Base-by-base conservation (phyloP, 148 eudicot species). In the Rhododendron molle region DNA sequence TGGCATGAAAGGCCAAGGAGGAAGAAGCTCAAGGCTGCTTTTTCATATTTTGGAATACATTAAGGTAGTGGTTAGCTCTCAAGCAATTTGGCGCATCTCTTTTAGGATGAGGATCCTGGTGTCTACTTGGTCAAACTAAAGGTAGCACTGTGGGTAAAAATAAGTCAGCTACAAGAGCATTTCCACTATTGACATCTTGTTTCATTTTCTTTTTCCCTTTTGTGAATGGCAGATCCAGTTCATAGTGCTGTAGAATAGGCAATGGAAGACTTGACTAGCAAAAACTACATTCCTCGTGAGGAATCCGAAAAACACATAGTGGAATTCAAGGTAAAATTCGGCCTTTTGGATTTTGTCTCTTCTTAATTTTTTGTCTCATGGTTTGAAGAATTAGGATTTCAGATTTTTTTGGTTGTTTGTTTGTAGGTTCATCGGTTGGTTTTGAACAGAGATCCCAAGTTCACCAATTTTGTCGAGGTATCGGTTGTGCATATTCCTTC, bases 381-480 rank as follows among this genome's bases (percentile, higher is more conserved):
- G 32, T 78, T 82, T 69, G 43, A 40, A 12, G 20, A 71, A 40
- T 5, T 40, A 40, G 43, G 34, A 40, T 40, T 40, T 40, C 4
- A 40, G 10, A 20, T 69, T 50, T 86, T 81, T 83, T 40, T 72
- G 10, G 14, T 34, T 38, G 28, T 16, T 86, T 78, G 6, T 40
- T 50, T 69, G 73, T 87, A 97, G 99, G 97, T 95, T 92, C 98
- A 95, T 93, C 95, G 99, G 26, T 89, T 97, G 93, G 95, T 97
- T 6, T 98, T 97, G 6, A 97, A 97, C 83, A 92, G 99, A 91
- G 99, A 96, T 88, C 34, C 34, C 34, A 32, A 97, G 89, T 95
- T 97, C 91, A 97, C 99, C 46, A 95, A 97, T 90, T 95, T 97
- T 40, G 99, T 95, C 18, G 98, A 96, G 98, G 99, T 96, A 40